Percentiles rank a stretch among this genome's conserved stretches.
These are phyloP conservation scores for Lasiosphaeria hispida DNA, from an alignment of 495 filamentous ascomycete species.

Conservation along the genomic window DNA sequence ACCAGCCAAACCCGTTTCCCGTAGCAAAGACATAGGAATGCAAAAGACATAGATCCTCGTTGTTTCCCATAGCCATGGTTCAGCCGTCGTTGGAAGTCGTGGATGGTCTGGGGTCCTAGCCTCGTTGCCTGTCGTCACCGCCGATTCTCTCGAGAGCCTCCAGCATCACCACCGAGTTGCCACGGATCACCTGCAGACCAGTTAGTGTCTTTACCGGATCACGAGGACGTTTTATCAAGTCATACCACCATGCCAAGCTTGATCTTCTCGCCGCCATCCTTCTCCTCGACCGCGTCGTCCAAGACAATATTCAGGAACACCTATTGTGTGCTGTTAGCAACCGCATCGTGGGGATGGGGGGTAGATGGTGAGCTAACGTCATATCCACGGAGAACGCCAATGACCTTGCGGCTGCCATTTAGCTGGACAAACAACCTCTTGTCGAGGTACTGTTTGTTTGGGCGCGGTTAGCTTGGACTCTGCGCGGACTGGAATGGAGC, in stretches of 20 bases:
- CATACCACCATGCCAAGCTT: conserved; percentile 90
- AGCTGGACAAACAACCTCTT: conserved; percentile 97
- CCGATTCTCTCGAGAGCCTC: conserved; percentile 69
- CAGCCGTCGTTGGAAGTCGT: background rate
- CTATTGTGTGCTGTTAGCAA: conserved; percentile 43
- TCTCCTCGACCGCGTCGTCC: conserved; percentile 97
- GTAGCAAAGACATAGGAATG: background rate
- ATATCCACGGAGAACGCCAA: conserved; percentile 90
- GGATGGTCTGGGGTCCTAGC: background rate
- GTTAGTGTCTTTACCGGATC: conserved; percentile 2
- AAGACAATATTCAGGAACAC: conserved; percentile 98
- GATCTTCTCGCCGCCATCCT: conserved; percentile 85
- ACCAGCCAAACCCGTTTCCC: conserved; percentile 1
- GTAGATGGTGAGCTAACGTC: conserved; percentile 61
- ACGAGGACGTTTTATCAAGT: background rate
- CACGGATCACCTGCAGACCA: conserved; percentile 63
- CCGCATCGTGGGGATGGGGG: background rate
- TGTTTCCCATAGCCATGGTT: background rate
- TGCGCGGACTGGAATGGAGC: conserved; percentile 7
- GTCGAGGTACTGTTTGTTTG: conserved; percentile 86
- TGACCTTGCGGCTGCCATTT: conserved; percentile 95
- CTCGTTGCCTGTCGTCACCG: conserved; percentile 37
- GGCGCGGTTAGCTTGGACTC: conserved; percentile 5
- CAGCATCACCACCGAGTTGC: conserved; percentile 95
- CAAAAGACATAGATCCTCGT: background rate